Conservation (phyloP, 768 basidiomycete species). For the Hysterangium stoloniferum region DNA sequence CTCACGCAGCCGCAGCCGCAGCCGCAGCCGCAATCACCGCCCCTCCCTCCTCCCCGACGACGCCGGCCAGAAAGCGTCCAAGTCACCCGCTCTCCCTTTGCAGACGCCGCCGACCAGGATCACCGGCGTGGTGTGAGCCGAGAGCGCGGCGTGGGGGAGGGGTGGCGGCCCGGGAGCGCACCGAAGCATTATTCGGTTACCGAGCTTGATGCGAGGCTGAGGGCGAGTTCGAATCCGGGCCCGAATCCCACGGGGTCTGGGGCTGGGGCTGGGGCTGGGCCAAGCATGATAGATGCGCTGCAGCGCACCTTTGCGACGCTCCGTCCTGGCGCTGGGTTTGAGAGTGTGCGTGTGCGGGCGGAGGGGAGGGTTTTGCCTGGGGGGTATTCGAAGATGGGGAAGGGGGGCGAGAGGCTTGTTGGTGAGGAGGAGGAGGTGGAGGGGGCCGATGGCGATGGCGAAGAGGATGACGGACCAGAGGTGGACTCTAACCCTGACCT, state of each 20-base stretch:
- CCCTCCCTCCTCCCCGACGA: no score
- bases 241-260: no score
- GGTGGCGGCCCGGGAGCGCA: background rate
- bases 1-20: no score
- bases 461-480: no score
- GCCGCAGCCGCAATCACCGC: no score
- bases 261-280: background rate
- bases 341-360: background rate
- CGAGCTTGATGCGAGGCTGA: no score
- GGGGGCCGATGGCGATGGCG: background rate
- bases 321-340: conserved; percentile 5
- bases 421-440: background rate
- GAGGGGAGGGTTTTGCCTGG: conserved; percentile 7
- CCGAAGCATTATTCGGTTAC: background rate
- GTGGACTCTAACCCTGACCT: no score
- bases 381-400: conserved; percentile 2
- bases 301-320: conserved; percentile 5
- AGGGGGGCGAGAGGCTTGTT: background rate
- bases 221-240: no score
- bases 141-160: background rate
- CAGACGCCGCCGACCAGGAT: background rate
- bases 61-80: conserved; percentile 67
- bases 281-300: background rate
- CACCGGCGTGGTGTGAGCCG: background rate
- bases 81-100: conserved; percentile 19